Conservation (phyloP, 495 filamentous ascomycete genomes). For the Xylaria cubensis region DNA sequence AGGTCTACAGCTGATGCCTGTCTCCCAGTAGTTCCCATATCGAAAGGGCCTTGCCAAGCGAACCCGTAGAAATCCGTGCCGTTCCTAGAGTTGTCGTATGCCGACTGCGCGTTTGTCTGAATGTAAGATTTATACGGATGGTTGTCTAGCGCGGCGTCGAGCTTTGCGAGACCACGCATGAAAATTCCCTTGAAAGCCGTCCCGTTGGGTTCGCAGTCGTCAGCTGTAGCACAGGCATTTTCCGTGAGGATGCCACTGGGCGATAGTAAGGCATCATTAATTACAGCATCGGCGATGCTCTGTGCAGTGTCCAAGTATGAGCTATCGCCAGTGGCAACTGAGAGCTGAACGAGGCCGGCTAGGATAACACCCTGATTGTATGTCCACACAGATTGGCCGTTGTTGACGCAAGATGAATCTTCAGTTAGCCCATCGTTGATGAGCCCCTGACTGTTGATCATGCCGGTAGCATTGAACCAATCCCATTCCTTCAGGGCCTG, state of each 20-base stretch:
- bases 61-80: constrained; percentile 57
- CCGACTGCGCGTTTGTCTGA: constrained; percentile 60
- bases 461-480: constrained; percentile 67
- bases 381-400: constrained; percentile 65
- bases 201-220: constrained; percentile 61
- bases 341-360: constrained; percentile 67
- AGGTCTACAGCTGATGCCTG: constrained; percentile 67
- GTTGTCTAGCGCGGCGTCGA: constrained; percentile 56
- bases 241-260: constrained; percentile 66
- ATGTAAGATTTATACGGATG: constrained; percentile 60
- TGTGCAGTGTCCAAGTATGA: constrained; percentile 60
- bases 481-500: constrained; percentile 64
- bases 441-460: constrained; percentile 65
- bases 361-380: constrained; percentile 82
- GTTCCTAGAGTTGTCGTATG: constrained; percentile 61
- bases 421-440: constrained; percentile 71
- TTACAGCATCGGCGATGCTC: constrained; percentile 63
- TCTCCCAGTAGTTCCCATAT: constrained; percentile 54
- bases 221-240: constrained; percentile 52
- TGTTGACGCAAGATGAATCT: constrained; percentile 62
- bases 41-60: constrained; percentile 63
- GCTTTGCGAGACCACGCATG: constrained; percentile 63
- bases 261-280: constrained; percentile 54
- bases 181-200: constrained; percentile 80
- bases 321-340: constrained; percentile 42